A percentile compares a stretch with the other conserved stretches of the same genome.
These are phyloP conservation scores for Biancaea sappan DNA, from an alignment of 306 rosid genomes.

Conservation along the genomic window DNA sequence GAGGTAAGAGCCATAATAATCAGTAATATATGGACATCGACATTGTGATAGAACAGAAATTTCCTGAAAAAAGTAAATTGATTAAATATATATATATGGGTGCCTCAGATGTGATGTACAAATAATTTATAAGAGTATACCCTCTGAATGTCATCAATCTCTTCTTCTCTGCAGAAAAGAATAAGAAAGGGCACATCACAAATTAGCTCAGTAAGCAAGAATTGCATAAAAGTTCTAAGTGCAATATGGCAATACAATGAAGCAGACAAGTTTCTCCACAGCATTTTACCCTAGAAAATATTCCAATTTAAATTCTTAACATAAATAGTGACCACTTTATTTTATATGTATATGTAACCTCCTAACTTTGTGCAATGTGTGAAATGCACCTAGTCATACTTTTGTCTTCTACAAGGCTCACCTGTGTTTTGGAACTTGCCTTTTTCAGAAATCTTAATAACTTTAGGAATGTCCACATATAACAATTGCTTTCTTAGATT, in stretches of 20 bases:
- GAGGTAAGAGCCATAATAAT: slow-evolving; percentile 91
- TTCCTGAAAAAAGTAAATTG: slow-evolving; percentile 73
- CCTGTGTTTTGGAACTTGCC: background rate
- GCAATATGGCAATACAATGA: slow-evolving; percentile 10
- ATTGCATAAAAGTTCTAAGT: slow-evolving; percentile 33
- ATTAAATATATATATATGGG: slow-evolving; percentile 23
- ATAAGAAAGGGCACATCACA: slow-evolving; percentile 33
- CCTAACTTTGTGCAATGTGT: background rate
- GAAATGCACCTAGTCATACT: slow-evolving; percentile 10
- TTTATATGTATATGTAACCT: slow-evolving; percentile 1
- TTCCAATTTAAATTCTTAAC: background rate
- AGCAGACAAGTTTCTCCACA: background rate
- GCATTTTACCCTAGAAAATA: background rate
- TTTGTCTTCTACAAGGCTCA: background rate
- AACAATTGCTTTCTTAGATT: background rate
- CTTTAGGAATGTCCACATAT: background rate
- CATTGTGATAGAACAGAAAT: slow-evolving; percentile 98
- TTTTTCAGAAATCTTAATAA: background rate
- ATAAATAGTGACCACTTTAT: slow-evolving; percentile 4
- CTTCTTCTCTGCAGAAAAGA: slow-evolving; percentile 80
- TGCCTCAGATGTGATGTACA: slow-evolving; percentile 23
- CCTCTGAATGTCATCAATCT: slow-evolving; percentile 97
- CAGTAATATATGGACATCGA: slow-evolving; percentile 93
- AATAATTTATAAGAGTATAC: slow-evolving; percentile 49
- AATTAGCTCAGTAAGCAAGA: slow-evolving; percentile 27